Percentiles rank a stretch among this genome's conserved stretches.
These are phyloP conservation scores for Botryotinia narcissicola DNA, from an alignment of 2,329 filamentous ascomycete genomes.

Conservation along the genomic window DNA sequence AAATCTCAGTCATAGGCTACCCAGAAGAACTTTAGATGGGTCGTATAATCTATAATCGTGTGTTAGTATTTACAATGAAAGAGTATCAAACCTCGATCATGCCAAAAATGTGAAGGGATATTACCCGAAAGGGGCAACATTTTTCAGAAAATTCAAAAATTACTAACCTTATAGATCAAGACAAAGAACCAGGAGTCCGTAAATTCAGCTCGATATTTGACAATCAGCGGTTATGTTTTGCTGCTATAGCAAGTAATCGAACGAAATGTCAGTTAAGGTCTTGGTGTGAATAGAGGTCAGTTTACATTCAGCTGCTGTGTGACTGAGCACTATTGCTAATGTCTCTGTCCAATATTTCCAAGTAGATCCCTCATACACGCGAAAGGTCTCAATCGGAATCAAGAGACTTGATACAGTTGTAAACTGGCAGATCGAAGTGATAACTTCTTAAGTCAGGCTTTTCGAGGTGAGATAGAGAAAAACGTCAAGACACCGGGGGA, in stretches of 20 bases:
- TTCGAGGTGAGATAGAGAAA: background rate
- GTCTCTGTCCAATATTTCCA: background rate
- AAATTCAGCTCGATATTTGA: background rate
- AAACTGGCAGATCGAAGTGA: background rate
- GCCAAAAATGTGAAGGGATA: background rate
- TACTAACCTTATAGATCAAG: background rate
- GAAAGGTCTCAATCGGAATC: background rate
- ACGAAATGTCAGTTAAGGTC: background rate
- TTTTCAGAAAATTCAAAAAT: background rate
- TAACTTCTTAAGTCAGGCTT: background rate
- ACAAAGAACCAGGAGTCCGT: background rate
- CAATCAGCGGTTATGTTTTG: no score
- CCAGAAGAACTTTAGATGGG: background rate
- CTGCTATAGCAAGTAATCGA: background rate
- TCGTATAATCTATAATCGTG: background rate
- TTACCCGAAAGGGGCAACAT: background rate
- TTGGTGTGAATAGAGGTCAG: background rate
- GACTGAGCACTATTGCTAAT: background rate
- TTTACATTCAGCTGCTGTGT: background rate
- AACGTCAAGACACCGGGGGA: rapidly evolving
- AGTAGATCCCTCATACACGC: background rate
- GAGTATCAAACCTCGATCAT: background rate
- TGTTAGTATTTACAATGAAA: background rate
- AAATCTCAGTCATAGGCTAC: no score
- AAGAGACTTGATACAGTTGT: no score